These are phyloP conservation scores for Batkoa obscura DNA, from an alignment of 371 early-diverging fungal species.

Conservation along the genomic window DNA sequence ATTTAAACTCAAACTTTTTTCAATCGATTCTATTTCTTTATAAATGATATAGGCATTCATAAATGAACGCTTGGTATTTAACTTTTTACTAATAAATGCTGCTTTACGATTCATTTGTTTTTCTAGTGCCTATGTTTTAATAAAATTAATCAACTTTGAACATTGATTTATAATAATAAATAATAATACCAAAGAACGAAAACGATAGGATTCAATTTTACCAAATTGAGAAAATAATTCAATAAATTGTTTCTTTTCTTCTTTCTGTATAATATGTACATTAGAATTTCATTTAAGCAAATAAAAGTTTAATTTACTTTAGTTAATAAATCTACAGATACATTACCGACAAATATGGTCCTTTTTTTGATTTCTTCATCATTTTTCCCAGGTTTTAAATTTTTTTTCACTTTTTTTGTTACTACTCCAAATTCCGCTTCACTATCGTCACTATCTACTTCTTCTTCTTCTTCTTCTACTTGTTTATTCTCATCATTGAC, in stretches of 20 bases:
- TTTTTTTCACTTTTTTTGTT: background rate
- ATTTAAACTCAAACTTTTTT: slow-evolving; percentile 39
- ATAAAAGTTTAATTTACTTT: slow-evolving; percentile 18
- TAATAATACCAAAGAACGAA: slow-evolving; percentile 54
- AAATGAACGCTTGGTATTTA: slow-evolving; percentile 61
- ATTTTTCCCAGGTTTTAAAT: slow-evolving; percentile 13
- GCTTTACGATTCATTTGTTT: slow-evolving; percentile 44
- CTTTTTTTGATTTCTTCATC: slow-evolving; percentile 28
- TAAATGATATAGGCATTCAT: slow-evolving; percentile 82
- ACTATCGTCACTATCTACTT: no score
- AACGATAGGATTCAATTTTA: slow-evolving; percentile 62
- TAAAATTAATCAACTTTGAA: slow-evolving; percentile 8
- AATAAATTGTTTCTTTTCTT: slow-evolving; percentile 34
- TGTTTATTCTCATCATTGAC: no score
- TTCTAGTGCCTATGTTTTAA: slow-evolving; percentile 31
- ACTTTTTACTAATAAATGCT: slow-evolving; percentile 51
- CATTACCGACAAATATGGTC: slow-evolving; percentile 69
- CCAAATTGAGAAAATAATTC: slow-evolving; percentile 48
- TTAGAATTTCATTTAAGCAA: background rate
- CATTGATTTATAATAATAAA: slow-evolving; percentile 3
- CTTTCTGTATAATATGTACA: slow-evolving; percentile 12
- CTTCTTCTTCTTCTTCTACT: no score
- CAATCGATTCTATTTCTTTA: slow-evolving; percentile 29
- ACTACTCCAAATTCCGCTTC: no score
- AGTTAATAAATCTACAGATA: slow-evolving; percentile 36